Percentiles rank a stretch among this genome's conserved stretches.
phyloP scores from a whole-genome alignment of 805 yeast species.

The Monosporozyma yasuniensis region DNA sequence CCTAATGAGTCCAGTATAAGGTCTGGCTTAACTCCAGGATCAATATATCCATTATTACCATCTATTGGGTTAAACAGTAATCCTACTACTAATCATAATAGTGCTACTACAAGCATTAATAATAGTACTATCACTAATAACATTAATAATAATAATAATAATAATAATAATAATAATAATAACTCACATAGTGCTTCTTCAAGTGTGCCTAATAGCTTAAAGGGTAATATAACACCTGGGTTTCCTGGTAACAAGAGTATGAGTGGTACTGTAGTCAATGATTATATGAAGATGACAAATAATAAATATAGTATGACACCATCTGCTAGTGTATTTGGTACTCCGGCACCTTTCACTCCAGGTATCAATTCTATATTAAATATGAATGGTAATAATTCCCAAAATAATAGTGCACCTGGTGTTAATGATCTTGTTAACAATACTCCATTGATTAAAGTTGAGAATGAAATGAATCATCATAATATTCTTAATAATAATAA shows the following conservation, averaged over 20 bases:
- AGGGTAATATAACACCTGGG: not conserved
- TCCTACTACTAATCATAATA: not conserved
- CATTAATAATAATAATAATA: not conserved
- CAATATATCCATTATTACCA: conserved; percentile 19
- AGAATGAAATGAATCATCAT: not conserved
- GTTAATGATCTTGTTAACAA: not conserved
- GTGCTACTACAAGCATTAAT: not conserved
- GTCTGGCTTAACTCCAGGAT: conserved; percentile 56
- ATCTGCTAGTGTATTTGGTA: not conserved
- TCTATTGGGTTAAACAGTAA: conserved; percentile 5
- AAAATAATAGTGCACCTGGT: not conserved
- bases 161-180: not conserved
- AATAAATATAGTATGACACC: not conserved
- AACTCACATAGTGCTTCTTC: not conserved
- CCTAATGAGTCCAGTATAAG: conserved; percentile 70
- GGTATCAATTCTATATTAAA: conserved; percentile 2
- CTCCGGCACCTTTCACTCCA: conserved; percentile 3
- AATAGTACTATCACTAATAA: not conserved
- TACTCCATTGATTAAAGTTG: not conserved
- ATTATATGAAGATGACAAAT: not conserved
- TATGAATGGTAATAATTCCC: not conserved
- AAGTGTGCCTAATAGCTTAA: not conserved
- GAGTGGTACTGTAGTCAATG: not conserved
- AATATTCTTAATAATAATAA: not conserved
- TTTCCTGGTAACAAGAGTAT: not conserved